These are phyloP conservation scores for Syzygium aqueum DNA, from an alignment of 345 rosid genomes.

Conservation along the genomic window DNA sequence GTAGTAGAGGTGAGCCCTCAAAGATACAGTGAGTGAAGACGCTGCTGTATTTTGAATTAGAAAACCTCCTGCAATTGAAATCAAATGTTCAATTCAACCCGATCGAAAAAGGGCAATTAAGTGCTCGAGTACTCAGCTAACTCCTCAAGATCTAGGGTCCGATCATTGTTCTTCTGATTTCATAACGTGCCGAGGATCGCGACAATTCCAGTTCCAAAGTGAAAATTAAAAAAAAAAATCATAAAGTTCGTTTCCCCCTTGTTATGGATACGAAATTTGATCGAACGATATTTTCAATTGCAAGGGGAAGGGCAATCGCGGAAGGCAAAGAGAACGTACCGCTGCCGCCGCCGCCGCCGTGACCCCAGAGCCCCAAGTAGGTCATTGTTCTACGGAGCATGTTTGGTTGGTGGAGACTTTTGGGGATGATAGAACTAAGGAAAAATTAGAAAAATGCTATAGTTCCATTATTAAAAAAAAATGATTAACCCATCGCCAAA, in stretches of 20 bases:
- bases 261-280: no score
- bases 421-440: not conserved
- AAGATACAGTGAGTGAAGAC: rapidly evolving
- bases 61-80: not conserved
- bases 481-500: not conserved
- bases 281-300: not conserved
- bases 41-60: not conserved
- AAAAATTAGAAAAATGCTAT: not conserved
- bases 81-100: not conserved
- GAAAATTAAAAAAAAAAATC: not conserved
- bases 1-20: not conserved
- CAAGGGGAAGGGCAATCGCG: conserved; percentile 6
- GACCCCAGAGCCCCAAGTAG: not conserved
- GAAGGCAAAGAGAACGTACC: not conserved
- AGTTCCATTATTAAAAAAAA: not conserved
- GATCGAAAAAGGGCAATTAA: not conserved
- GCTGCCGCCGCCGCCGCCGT: not conserved
- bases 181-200: rapidly evolving
- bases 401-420: conserved; percentile 20
- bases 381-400: conserved; percentile 7
- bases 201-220: rapidly evolving
- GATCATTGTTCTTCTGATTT: not conserved
- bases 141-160: not conserved
- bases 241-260: not conserved
- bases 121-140: not conserved